Evolutionary conservation across 2,329 filamentous ascomycete species (phyloP), one percentile per base, ranked within the genome.

Genomic region (Hawksworthiomyces lignivorus): DNA sequence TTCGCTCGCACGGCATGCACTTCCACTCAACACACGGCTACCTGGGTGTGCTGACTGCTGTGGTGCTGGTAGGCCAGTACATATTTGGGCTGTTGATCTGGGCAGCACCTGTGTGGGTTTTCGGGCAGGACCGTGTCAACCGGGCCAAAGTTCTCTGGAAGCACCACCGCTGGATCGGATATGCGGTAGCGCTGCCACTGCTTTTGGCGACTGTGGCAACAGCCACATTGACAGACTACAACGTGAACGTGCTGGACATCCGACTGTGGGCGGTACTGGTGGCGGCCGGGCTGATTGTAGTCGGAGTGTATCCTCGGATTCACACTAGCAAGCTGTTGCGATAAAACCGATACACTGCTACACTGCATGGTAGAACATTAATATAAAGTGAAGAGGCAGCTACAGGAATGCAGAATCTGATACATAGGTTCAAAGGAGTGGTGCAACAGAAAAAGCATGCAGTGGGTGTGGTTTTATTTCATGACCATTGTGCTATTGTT

Each of bases 101-200:
- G 69, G 87, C 79, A 45, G 68, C 76, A 3, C 89, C 89, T 0
- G 56, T 58, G 1, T 18, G 28, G 8, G 54, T 94, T 1, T 94
- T 90, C 54, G 89, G 89, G 5, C 12, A 12, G 53, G 88, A 89
- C 6, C 80, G 86, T 43, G 79, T 82, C 48, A 80, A 86, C 20
- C 80, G 79, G 4, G 90, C 88, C 17, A 94, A 89, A 72, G 70
- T 70, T 19, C 61, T 95, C 31, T 97, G 90, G 72, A 96, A 94
- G 64, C 95, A 89, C 55, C 92, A 97, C 61, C 78, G 90, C 22
- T 64, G 75, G 41, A 73, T 71, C 18, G 92, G 90, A 3, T 97
- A 98, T 58, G 50, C 20, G 19, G 27, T 78, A 7, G 64, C 90
- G 41, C 56, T 82, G 38, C 49, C 49, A 24, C 54, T 94, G 53